These are phyloP conservation scores for Rugosomyces carneus DNA, from an alignment of 1,284 basidiomycete species.

Conservation along the genomic window DNA sequence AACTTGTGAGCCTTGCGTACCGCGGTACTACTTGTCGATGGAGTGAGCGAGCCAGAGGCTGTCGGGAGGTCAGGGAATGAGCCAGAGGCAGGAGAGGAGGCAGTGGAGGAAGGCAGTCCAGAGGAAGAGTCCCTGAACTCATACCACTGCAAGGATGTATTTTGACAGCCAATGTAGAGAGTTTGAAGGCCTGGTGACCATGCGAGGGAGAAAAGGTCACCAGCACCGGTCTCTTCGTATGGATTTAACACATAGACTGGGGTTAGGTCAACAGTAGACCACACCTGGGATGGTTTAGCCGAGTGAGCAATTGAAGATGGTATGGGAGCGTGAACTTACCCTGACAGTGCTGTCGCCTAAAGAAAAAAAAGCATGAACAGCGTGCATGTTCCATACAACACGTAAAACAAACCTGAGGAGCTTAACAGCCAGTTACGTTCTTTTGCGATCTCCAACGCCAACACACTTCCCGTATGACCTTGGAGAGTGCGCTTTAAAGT, in stretches of 20 bases:
- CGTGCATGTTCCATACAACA: background rate
- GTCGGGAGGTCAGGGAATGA: slow-evolving; percentile 18
- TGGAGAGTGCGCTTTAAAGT: slow-evolving; percentile 65
- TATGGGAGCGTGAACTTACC: slow-evolving; percentile 35
- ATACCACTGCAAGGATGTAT: slow-evolving; percentile 86
- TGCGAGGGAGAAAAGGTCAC: slow-evolving; percentile 86
- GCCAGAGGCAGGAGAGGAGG: slow-evolving; percentile 14
- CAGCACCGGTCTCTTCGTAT: slow-evolving; percentile 78
- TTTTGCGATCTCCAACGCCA: slow-evolving; percentile 74
- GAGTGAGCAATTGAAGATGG: slow-evolving; percentile 10
- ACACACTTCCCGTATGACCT: slow-evolving; percentile 83
- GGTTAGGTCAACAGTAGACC: slow-evolving; percentile 71
- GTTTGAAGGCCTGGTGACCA: slow-evolving; percentile 72
- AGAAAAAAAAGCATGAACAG: background rate
- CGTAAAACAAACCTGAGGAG: slow-evolving; percentile 54
- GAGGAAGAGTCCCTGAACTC: slow-evolving; percentile 38
- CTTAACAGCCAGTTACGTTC: slow-evolving; percentile 84
- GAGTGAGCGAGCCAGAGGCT: slow-evolving; percentile 39
- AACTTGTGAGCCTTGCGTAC: slow-evolving; percentile 66
- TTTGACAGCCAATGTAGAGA: slow-evolving; percentile 86
- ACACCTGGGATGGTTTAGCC: slow-evolving; percentile 50
- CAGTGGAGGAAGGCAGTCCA: slow-evolving; percentile 11
- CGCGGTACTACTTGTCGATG: slow-evolving; percentile 32
- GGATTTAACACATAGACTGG: slow-evolving; percentile 79
- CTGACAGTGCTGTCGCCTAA: slow-evolving; percentile 81